A percentile compares a stretch with the other conserved stretches of the same genome.
phyloP scores from a whole-genome alignment of 805 yeast genomes.

The Sungouiozyma intestinalis region DNA sequence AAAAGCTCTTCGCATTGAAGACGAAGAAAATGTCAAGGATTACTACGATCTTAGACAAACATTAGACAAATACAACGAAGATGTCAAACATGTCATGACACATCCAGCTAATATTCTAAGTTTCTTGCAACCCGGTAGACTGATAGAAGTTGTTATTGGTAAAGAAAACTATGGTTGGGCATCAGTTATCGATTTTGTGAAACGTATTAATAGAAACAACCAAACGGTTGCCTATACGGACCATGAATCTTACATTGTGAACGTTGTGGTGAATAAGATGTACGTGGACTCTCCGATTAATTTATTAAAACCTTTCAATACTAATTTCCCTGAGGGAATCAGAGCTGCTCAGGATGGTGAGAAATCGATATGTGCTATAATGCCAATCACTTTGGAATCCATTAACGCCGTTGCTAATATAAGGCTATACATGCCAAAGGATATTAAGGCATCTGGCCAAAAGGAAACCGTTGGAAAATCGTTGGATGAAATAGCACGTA shows the following conservation, averaged over 20 bases:
- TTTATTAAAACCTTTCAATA: slow-evolving; percentile 65
- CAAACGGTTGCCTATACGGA: slow-evolving; percentile 54
- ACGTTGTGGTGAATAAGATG: slow-evolving; percentile 70
- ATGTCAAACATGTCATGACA: slow-evolving; percentile 69
- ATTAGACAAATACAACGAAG: slow-evolving; percentile 57
- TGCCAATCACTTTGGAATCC: slow-evolving; percentile 78
- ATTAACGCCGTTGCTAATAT: slow-evolving; percentile 68
- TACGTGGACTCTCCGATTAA: slow-evolving; percentile 78
- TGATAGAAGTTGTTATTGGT: slow-evolving; percentile 53
- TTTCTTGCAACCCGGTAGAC: slow-evolving; percentile 82
- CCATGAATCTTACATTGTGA: slow-evolving; percentile 83
- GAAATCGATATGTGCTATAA: slow-evolving; percentile 57
- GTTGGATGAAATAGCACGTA: slow-evolving; percentile 64
- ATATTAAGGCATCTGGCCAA: slow-evolving; percentile 52
- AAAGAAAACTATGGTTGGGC: slow-evolving; percentile 91
- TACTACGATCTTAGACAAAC: slow-evolving; percentile 75
- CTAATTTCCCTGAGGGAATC: slow-evolving; percentile 77
- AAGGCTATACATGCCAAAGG: slow-evolving; percentile 70
- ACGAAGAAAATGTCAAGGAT: slow-evolving; percentile 64
- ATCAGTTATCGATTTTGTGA: slow-evolving; percentile 65
- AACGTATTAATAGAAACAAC: slow-evolving; percentile 55
- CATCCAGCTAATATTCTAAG: slow-evolving; percentile 84
- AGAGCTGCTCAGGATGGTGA: slow-evolving; percentile 74
- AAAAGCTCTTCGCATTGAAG: slow-evolving; percentile 49
- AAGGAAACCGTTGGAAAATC: slow-evolving; percentile 58